phyloP scores from a whole-genome alignment of 768 basidiomycete genomes.

The Lactarius pseudohatsudake region DNA sequence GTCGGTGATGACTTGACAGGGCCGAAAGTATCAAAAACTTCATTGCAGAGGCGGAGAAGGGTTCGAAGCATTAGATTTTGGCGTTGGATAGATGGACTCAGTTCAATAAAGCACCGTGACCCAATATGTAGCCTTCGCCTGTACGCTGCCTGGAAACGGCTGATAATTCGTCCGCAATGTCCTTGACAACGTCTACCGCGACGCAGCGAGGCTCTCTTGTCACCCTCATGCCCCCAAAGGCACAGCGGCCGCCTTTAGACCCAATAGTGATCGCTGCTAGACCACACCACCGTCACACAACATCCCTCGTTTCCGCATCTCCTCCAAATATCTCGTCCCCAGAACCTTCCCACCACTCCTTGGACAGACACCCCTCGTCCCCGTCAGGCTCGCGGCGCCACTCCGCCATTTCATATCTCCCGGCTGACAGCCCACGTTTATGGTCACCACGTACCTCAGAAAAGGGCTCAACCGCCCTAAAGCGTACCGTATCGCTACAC shows the following conservation, averaged over 20 bases:
- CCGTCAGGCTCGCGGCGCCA: slow-evolving; percentile 41
- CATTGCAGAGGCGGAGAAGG: slow-evolving; percentile 82
- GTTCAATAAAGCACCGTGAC: slow-evolving; percentile 11
- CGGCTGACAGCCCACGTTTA: slow-evolving; percentile 35
- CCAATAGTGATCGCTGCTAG: slow-evolving; percentile 32
- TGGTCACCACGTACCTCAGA: slow-evolving; percentile 24
- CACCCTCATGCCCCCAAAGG: neutral
- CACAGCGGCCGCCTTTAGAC: slow-evolving; percentile 11
- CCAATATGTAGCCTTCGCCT: neutral
- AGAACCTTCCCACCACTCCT: slow-evolving; percentile 27
- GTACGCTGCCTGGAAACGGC: neutral
- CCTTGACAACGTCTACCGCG: neutral
- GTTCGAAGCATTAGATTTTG: slow-evolving; percentile 50
- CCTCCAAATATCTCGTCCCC: slow-evolving; percentile 33
- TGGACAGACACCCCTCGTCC: slow-evolving; percentile 28
- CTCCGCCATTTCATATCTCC: slow-evolving; percentile 54
- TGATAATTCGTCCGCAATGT: neutral
- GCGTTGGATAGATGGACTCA: slow-evolving; percentile 11
- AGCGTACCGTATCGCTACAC: slow-evolving; percentile 7
- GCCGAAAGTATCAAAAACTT: slow-evolving; percentile 74
- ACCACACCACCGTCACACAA: slow-evolving; percentile 42
- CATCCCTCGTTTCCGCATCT: slow-evolving; percentile 26
- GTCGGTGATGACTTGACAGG: slow-evolving; percentile 46
- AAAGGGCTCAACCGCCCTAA: neutral
- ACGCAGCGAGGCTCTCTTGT: neutral